phyloP scores from a whole-genome alignment of 2,329 filamentous ascomycete species.

The Stemphylium beticola region DNA sequence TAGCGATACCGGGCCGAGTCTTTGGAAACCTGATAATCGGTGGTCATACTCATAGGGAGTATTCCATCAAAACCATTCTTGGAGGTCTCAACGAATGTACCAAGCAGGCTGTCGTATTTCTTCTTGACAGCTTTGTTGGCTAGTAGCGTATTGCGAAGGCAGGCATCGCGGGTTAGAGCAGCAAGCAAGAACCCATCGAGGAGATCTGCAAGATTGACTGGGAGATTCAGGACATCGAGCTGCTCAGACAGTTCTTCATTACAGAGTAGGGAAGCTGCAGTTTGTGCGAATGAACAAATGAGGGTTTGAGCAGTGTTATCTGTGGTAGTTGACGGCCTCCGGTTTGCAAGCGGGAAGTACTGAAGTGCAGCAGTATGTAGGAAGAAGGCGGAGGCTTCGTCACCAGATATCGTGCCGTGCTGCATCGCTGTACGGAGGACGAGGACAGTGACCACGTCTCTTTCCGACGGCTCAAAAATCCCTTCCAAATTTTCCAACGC shows the following conservation, averaged over 20 bases:
- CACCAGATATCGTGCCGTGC: neutral
- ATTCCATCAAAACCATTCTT: neutral
- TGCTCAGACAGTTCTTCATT: slow-evolving; percentile 1
- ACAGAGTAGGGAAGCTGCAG: slow-evolving; percentile 3
- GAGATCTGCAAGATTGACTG: slow-evolving; percentile 8
- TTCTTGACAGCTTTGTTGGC: slow-evolving; percentile 4
- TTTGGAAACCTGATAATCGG: slow-evolving; percentile 1
- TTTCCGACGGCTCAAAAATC: slow-evolving; percentile 7
- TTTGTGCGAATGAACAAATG: slow-evolving; percentile 1
- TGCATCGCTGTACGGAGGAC: slow-evolving; percentile 4
- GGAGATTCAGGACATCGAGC: slow-evolving; percentile 8
- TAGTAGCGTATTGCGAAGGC: slow-evolving; percentile 6
- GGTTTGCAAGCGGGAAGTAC: slow-evolving; percentile 3
- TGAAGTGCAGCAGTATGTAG: slow-evolving; percentile 9
- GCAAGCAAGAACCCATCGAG: slow-evolving; percentile 7
- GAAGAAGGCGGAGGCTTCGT: slow-evolving; percentile 8
- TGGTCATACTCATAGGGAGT: slow-evolving; percentile 4
- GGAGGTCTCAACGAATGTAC: neutral
- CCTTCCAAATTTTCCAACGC: neutral
- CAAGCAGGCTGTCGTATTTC: slow-evolving; percentile 5
- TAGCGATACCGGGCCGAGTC: slow-evolving; percentile 1
- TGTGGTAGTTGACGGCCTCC: neutral
- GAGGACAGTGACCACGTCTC: slow-evolving; percentile 6
- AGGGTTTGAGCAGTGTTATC: neutral
- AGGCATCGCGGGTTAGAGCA: slow-evolving; percentile 3